Conservation (phyloP, 2,329 filamentous ascomycete species). For the Zymoseptoria pseudotritici region DNA sequence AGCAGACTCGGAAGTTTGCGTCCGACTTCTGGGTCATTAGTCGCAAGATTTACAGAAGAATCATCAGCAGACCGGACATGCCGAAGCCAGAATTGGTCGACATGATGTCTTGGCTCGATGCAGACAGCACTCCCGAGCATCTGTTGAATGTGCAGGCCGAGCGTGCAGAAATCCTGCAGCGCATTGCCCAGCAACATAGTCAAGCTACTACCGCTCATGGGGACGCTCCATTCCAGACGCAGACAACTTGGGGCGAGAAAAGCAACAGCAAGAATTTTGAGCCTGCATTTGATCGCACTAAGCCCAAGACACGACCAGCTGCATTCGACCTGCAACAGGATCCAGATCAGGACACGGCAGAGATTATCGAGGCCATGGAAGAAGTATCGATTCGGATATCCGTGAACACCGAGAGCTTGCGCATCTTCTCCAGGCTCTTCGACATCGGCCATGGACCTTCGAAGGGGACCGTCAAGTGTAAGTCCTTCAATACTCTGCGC, state of each 20-base stretch:
- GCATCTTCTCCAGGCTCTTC: constrained; percentile 3
- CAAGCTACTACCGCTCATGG: neutral
- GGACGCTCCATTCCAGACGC: neutral
- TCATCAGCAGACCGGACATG: neutral
- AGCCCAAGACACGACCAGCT: constrained; percentile 1
- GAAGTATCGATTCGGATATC: neutral
- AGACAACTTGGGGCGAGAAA: neutral
- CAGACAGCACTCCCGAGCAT: neutral
- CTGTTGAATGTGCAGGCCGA: neutral
- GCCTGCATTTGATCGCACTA: neutral
- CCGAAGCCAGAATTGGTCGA: no score
- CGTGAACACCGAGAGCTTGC: constrained; percentile 3
- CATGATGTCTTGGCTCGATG: neutral
- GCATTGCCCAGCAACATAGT: neutral
- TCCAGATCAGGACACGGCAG: no score
- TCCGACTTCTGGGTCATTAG: neutral
- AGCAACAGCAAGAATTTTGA: neutral
- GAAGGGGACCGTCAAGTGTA: constrained; percentile 4
- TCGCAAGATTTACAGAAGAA: neutral
- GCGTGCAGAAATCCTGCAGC: neutral
- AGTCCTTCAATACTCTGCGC: neutral
- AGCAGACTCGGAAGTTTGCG: neutral
- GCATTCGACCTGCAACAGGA: no score
- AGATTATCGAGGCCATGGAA: neutral
- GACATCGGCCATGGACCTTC: neutral